Base-by-base conservation (phyloP, 257 asterid species). In the Scutellaria galericulata region DNA sequence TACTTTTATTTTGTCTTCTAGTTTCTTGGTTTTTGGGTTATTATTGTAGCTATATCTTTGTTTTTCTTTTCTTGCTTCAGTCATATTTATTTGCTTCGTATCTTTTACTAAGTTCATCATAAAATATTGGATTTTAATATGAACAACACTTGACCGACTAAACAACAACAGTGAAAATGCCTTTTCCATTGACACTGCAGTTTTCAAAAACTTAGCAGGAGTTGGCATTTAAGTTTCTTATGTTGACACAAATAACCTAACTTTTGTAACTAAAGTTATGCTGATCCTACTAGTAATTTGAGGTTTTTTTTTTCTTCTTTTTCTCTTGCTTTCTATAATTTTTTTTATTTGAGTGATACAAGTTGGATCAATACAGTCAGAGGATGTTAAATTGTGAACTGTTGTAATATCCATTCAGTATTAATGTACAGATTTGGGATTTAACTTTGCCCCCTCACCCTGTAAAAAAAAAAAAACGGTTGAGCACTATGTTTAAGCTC, bases 401-500 rank as follows among this genome's bases (percentile, higher is more conserved):
- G 53, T 47, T 47, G 53, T 47, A 47, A 47, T 10, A 47, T 14
- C 53, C 53, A 47, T 45, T 9, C 52, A 8, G 52, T 46, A 46
- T 47, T 31, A 31, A 31, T 31, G 37, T 31, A 31, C 37, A 31
- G 37, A 31, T 27, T 37, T 44, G 64, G 45, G 5, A 58, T 58
- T 44, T 35, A 5, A 20, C 20, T 35, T 37, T 12, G 14, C 7
- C 24, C 24, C 47, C 41, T 57, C 20, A 57, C 42, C 64, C 40
- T n/a, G 24, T 31, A 11, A 58, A 35, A 14, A 35, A 35, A 14
- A 35, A 37, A 11, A 37, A 37, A 35, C 42, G 18, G 31, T 51
- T 62, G 57, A 7, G 63, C 70, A 39, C 40, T 20, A 39, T 20
- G 51, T 37, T 56, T 70, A 24, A 13, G 51, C 75, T 59, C 47